Conservation (phyloP, 495 filamentous ascomycete genomes). For the Chaetomidium leptoderma region DNA sequence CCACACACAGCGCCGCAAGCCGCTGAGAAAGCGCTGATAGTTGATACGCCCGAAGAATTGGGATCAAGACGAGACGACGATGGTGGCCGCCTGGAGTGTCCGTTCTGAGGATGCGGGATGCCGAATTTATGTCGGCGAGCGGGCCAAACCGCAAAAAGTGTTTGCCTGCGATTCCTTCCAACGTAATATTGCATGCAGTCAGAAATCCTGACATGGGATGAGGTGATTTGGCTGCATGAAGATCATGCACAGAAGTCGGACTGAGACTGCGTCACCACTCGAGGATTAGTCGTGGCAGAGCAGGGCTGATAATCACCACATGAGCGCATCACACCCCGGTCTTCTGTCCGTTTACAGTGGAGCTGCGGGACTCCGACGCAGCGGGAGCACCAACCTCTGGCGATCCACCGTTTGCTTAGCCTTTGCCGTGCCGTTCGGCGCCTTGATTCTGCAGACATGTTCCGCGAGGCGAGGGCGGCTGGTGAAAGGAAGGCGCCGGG, state of each 20-base stretch:
- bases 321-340: neutral
- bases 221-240: neutral
- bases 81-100: no score
- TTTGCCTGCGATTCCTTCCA: no score
- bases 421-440: neutral
- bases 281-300: neutral
- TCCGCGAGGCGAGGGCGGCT: neutral
- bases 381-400: no score
- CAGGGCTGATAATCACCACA: neutral
- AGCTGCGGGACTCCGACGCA: no score
- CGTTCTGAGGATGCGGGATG: no score
- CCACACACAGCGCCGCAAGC: no score
- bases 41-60: neutral
- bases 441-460: slow-evolving; percentile 2
- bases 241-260: neutral
- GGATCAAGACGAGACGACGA: no score
- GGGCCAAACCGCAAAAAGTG: no score
- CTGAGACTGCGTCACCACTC: neutral
- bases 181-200: no score
- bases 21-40: no score
- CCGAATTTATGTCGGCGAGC: no score
- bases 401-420: neutral
- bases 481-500: slow-evolving; percentile 5
- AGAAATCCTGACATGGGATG: neutral
- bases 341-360: no score